Evolutionary conservation across 768 basidiomycete genomes (phyloP), one percentile per base, ranked within the genome.

Genomic region (Phylloporus rhodoxanthus): DNA sequence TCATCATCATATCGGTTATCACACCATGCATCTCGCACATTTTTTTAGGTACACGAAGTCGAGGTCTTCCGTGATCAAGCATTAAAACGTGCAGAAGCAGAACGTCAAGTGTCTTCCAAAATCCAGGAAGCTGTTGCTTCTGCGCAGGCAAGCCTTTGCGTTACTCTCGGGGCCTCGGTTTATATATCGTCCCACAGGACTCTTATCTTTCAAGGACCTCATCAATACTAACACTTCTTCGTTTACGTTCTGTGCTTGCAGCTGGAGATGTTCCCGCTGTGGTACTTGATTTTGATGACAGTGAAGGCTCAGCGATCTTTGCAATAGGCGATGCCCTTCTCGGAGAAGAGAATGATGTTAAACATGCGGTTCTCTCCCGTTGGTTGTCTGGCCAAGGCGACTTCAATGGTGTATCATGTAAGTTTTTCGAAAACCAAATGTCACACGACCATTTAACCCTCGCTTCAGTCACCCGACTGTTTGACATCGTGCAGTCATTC

Each of bases 361-460:
- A 81, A 61, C 66, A 74, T 21, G 64, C 72, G 20, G 64, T 79
- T 19, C 59, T 91, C 50, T 70, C 73, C 23, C 79, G 78, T 25
- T 68, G 90, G 52, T 60, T 87, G 38, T 72, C 74, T 41, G 78
- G 75, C 17, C 67, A 76, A 37, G 85, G 85, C 25, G 78, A 81
- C 28, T 70, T 79, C 50, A 74, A 82, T 50, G 84, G 78, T 36
- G 65, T 89, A 48, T 59, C 81, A 40, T 85, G 90, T 91, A 66
- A 45, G 82, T 57, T n/a, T 1, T 3, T 30, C 13, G 5, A 11
- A 2, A 30, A 32, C 38, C n/a, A 25, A 1, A 25, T 38, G 25
- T 57, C 51, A 53, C 38, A 29, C 48, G 40, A 48, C 47, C 4
- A 49, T 19, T 28, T 47, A 42, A 45, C 21, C 42, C 34, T 47